Conservation (phyloP, 768 basidiomycete species). For the Russula compacta region DNA sequence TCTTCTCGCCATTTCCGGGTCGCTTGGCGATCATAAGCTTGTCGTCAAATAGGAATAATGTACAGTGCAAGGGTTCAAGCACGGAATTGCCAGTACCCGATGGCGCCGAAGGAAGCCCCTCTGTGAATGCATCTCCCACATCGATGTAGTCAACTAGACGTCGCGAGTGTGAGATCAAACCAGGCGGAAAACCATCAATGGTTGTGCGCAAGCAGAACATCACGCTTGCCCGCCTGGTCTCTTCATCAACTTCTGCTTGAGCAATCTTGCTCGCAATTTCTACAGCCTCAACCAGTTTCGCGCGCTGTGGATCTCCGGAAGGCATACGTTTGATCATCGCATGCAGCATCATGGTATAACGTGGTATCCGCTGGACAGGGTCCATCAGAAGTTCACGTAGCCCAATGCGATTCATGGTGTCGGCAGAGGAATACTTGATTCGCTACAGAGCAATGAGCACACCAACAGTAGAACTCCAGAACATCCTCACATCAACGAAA, state of each 20-base stretch:
- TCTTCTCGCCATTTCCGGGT: slow-evolving; percentile 64
- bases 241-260: slow-evolving; percentile 82
- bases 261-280: slow-evolving; percentile 88
- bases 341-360: slow-evolving; percentile 88
- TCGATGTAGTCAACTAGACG: slow-evolving; percentile 89
- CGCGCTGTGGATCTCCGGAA: slow-evolving; percentile 64
- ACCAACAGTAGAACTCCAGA: not conserved
- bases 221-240: slow-evolving; percentile 81
- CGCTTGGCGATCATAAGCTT: slow-evolving; percentile 88
- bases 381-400: slow-evolving; percentile 91
- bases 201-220: slow-evolving; percentile 79
- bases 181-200: slow-evolving; percentile 86
- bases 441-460: slow-evolving; percentile 37
- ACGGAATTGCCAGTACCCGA: slow-evolving; percentile 31
- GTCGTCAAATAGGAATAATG: slow-evolving; percentile 90
- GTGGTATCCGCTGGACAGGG: slow-evolving; percentile 90
- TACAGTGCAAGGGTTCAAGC: slow-evolving; percentile 60
- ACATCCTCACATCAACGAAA: slow-evolving; percentile 71
- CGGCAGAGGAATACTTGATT: slow-evolving; percentile 76
- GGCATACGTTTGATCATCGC: slow-evolving; percentile 89
- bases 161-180: slow-evolving; percentile 80
- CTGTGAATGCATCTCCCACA: slow-evolving; percentile 69
- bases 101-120: slow-evolving; percentile 40
- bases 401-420: slow-evolving; percentile 72
- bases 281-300: slow-evolving; percentile 74